These are phyloP conservation scores for Psidium friedrichsthalianum DNA, from an alignment of 345 rosid species.

Conservation along the genomic window DNA sequence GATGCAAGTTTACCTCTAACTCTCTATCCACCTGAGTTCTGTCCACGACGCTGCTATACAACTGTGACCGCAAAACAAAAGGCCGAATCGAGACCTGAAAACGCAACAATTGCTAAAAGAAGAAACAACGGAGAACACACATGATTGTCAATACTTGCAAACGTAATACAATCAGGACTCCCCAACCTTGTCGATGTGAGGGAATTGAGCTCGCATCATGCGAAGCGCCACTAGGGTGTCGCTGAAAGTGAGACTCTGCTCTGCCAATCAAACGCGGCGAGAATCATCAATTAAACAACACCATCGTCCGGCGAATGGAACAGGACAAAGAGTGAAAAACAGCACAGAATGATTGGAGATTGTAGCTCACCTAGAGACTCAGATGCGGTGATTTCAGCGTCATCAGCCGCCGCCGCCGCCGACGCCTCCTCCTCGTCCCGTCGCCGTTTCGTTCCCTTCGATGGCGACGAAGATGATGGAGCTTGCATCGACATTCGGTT, in stretches of 20 bases:
- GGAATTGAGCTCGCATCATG: conserved; percentile 93
- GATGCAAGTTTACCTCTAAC: conserved; percentile 43
- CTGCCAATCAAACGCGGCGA: conserved; percentile 16
- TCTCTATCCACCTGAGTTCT: conserved; percentile 88
- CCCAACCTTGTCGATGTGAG: conserved; percentile 60
- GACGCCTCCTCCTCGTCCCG: not conserved
- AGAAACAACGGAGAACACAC: not conserved
- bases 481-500: not conserved
- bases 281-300: not conserved
- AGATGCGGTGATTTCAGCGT: not conserved
- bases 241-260: conserved; percentile 60
- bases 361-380: not conserved
- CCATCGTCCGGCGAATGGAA: not conserved
- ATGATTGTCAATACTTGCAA: not conserved
- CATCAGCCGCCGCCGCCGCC: not conserved
- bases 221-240: conserved; percentile 79
- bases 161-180: not conserved
- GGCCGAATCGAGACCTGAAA: conserved; percentile 61
- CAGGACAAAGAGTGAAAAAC: not conserved
- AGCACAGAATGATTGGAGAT: not conserved
- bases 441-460: conserved; percentile 4
- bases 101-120: not conserved
- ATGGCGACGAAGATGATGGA: not conserved
- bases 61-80: conserved; percentile 71
- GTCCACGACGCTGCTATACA: conserved; percentile 74